A percentile compares a stretch with the other conserved stretches of the same genome.
Conservation (phyloP, 768 basidiomycete genomes). For the Xanthoconium stramineum region DNA sequence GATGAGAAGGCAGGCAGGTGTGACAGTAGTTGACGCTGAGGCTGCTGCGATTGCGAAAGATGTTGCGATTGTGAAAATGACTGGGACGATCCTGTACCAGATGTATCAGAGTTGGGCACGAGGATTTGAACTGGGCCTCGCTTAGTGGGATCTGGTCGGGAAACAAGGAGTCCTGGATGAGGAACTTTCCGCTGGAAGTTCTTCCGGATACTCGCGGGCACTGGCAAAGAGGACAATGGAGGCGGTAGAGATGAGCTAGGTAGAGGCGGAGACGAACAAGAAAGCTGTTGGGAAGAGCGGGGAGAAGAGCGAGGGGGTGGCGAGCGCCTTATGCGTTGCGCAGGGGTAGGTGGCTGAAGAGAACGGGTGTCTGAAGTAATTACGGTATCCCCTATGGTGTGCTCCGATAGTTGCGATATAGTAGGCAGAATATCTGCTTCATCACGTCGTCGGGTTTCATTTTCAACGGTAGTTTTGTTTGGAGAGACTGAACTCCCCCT, state of each 20-base stretch:
- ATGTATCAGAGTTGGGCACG: slow-evolving; percentile 56
- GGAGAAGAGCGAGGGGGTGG: slow-evolving; percentile 5
- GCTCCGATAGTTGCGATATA: slow-evolving; percentile 1
- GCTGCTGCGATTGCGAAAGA: slow-evolving; percentile 31
- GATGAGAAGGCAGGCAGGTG: slow-evolving; percentile 14
- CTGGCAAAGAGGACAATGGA: slow-evolving; percentile 6
- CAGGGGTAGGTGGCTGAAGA: slow-evolving; percentile 28
- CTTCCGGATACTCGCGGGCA: slow-evolving; percentile 16
- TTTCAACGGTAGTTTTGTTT: neutral
- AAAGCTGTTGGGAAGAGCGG: slow-evolving; percentile 1
- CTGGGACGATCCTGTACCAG: slow-evolving; percentile 35
- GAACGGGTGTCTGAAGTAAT: slow-evolving; percentile 12
- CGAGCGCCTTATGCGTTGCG: slow-evolving; percentile 20
- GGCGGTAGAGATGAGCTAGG: slow-evolving; percentile 12
- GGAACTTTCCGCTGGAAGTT: slow-evolving; percentile 45
- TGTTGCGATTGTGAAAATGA: slow-evolving; percentile 28
- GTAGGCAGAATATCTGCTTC: slow-evolving; percentile 1
- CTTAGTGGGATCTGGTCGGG: slow-evolving; percentile 28
- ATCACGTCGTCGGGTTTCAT: neutral
- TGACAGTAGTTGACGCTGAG: slow-evolving; percentile 12
- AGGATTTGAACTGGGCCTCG: slow-evolving; percentile 43
- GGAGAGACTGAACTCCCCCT: slow-evolving; percentile 16
- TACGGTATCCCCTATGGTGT: neutral
- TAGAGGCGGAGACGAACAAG: slow-evolving; percentile 11
- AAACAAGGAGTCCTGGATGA: slow-evolving; percentile 36